Base-by-base conservation (phyloP, 108 stramenopile species). In the Nitzschia inconspicua region DNA sequence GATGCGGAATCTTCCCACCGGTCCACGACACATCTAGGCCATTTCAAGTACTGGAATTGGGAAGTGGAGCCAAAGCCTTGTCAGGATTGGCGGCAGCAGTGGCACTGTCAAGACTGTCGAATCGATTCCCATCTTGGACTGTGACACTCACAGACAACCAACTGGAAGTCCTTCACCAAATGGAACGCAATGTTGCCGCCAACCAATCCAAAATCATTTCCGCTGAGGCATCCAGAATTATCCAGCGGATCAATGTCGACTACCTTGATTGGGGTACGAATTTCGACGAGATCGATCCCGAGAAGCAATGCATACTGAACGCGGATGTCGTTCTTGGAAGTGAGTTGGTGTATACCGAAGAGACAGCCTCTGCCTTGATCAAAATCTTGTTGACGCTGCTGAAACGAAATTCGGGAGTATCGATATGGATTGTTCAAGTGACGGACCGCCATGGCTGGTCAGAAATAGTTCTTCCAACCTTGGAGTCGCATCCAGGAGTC, bases 51-150 rank as follows among this genome's bases (percentile, higher is more conserved):
- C 28, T 80, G 28, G 79, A 80, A 49, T 34, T 80, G 2, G 79
- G 79, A 32, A 80, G 79, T 68, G 79, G 79, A 4, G 79, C 79
- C 11, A 65, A 75, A 4, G 79, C 70, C 2, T 49, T 80, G 22
- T 44, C 62, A 10, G 79, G 79, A 14, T 44, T 80, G 11, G 65
- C 60, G 3, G 56, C 56, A 44, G 63, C 62, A 18, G 29, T 44
- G 2, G 70, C 63, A 13, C n/a, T 61, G 0, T 25, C 37, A 26
- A 48, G 23, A 37, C 30, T 16, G 23, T 18, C 5, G 26, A 30
- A 18, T 27, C 44, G 27, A 1, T 23, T 44, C 34, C 31, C 31
- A 34, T 48, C 20, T 0, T 60, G 49, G 42, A 66, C 32, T 6
- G 57, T 78, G 28, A 63, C 53, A 13, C 43, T 80, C 37, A 71